Evolutionary conservation across 2,329 filamentous ascomycete species (phyloP).

Genomic region (Aspergillus ruber): DNA sequence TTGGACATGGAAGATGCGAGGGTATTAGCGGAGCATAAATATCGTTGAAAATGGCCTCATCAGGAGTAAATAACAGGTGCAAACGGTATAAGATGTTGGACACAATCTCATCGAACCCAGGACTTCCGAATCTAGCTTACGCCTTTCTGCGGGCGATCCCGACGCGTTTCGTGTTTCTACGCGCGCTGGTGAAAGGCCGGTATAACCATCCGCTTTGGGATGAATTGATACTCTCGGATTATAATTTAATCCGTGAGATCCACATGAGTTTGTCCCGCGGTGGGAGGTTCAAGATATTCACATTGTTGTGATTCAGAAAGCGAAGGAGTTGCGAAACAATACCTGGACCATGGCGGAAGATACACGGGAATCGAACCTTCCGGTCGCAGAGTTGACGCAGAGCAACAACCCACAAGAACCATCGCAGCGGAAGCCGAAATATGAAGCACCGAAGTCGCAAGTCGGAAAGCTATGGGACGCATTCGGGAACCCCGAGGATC

Average conservation of each 20-base stretch:
- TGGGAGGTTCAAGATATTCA: constrained; percentile 1
- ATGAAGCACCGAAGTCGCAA: constrained; percentile 40
- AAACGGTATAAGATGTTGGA: neutral
- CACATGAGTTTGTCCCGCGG: neutral
- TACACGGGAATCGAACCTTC: constrained; percentile 22
- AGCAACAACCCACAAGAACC: constrained; percentile 11
- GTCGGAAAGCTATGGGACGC: constrained; percentile 44
- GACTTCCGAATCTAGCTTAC: constrained; percentile 11
- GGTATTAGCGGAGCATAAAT: constrained; percentile 9
- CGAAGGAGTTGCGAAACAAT: constrained; percentile 3
- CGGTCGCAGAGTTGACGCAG: constrained; percentile 7
- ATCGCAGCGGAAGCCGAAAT: constrained; percentile 28
- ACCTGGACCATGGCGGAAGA: constrained; percentile 33
- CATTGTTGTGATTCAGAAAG: neutral
- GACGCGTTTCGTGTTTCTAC: constrained; percentile 32
- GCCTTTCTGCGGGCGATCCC: constrained; percentile 6
- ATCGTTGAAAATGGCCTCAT: neutral
- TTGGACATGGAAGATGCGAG: constrained; percentile 19
- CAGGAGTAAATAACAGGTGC: constrained; percentile 1
- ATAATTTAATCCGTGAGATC: constrained; percentile 4
- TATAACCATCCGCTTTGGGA: constrained; percentile 8
- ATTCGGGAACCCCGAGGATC: constrained; percentile 43
- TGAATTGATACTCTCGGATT: constrained; percentile 3
- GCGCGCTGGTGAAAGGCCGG: constrained; percentile 13
- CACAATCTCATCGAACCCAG: neutral